Base-by-base conservation (phyloP, 2,329 filamentous ascomycete genomes). In the Lomentospora prolificans region DNA sequence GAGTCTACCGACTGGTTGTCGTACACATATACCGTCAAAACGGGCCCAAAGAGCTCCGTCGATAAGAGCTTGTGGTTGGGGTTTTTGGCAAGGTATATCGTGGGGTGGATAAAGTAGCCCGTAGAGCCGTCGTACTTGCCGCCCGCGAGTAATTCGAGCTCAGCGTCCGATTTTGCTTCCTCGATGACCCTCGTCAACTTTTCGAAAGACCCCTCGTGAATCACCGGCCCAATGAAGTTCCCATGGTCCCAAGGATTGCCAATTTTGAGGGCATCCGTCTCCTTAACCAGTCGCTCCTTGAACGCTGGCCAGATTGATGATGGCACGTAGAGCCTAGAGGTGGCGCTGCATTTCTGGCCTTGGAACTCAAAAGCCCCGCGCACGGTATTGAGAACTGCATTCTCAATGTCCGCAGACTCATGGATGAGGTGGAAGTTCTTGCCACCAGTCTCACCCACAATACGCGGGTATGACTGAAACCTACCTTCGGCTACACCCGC, bases 341-440 rank as follows among this genome's bases (percentile, higher is more conserved):
- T 90, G 57, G 90, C 90, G 63, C 86, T 90, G 77, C 90, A 95
- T 72, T 95, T 95, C 70, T 95, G 90, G 52, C 90, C 90, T 69
- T 94, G 89, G 75, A 85, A 95, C 70, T 95, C 90, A 65, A 95
- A 95, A 2, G 90, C 89, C 51, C 88, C 89, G 56, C 90, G 87
- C 30, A 95, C 81, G 4, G 89, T 94, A 69, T 95, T 87, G 61
- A 88, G 78, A 31, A 81, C 89, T 9, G 89, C 89, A 65, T 92
- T 94, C 58, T 82, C 75, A 52, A 94, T 72, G 63, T 95, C 87
- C 39, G 90, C 90, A 3, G 83, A 85, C 50, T 77, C 74, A 74
- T 95, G 89, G 30, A 95, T 71, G 54, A 95, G 72, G 70, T 95
- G 90, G 78, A 91, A 95, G 77, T 95, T 95, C 82, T 95, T 95